Base-by-base conservation (phyloP, 441 rosid species). In the Corymbia citriodora region DNA sequence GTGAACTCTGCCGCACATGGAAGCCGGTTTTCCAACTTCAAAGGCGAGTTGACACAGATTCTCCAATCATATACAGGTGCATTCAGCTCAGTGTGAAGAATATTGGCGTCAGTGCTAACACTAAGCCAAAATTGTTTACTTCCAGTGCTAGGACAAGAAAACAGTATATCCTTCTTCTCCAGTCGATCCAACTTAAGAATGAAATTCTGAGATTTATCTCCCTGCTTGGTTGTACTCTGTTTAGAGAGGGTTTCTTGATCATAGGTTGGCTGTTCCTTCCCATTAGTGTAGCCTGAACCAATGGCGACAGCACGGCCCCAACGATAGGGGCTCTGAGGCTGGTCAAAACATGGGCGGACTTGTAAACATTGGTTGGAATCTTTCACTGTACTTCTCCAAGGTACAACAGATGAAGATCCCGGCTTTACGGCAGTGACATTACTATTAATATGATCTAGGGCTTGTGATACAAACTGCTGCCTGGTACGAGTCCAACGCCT, bases 61-160 rank as follows among this genome's bases (percentile, higher is more conserved):
- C 93, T 96, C 99, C 99, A 98, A 94, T 98, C 99, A 94, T 97
- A 98, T 85, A 98, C 98, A 87, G 99, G 99, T 92, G 93, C 91
- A 94, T 98, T 98, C 88, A 96, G 93, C 91, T 98, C 99, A 83
- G 99, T 97, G 88, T 96, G 95, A 92, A 98, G 99, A 92, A 97
- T 95, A 12, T 97, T 93, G 23, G 99, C 99, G 92, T 98, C 99
- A 90, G 97, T 94, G 90, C 99, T 96, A 65, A 96, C 91, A 90
- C 99, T 97, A 90, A 98, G 96, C 99, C 99, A 98, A 91, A 96
- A 92, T 82, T 94, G 95, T 92, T 95, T 95, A 91, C 94, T 95
- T 92, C 95, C 97, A 90, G 92, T 86, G 90, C 94, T 90, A 88
- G 98, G 93, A 90, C 88, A 93, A 92, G 98, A 97, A 90, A 96